Conservation (phyloP, 1,139 yeast genomes). For the Lodderomyces margitis region DNA sequence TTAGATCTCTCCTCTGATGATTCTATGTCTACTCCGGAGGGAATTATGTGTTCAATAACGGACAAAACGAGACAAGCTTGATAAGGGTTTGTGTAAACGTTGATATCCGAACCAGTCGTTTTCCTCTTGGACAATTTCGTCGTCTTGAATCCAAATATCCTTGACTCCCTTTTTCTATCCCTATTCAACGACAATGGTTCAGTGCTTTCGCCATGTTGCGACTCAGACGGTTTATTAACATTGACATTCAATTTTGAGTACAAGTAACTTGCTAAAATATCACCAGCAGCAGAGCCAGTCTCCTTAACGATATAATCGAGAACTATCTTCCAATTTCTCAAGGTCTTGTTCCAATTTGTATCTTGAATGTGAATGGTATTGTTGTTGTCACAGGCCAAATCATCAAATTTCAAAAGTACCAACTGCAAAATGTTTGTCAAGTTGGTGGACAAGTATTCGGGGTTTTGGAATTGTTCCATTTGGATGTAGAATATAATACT, state of each 20-base stretch:
- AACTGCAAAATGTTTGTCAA: conserved; percentile 29
- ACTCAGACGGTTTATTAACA: neutral
- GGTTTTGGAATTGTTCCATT: conserved; percentile 42
- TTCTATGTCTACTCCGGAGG: conserved; percentile 38
- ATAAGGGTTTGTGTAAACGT: conserved; percentile 31
- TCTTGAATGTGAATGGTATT: conserved; percentile 30
- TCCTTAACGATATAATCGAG: conserved; percentile 37
- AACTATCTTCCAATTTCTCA: conserved; percentile 31
- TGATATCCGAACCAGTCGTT: conserved; percentile 12
- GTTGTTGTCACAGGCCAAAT: conserved; percentile 16
- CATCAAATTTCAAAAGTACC: conserved; percentile 33
- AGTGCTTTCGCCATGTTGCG: conserved; percentile 3
- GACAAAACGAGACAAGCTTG: conserved; percentile 33
- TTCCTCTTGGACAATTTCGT: conserved; percentile 24
- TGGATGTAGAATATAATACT: conserved; percentile 38
- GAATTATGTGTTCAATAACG: conserved; percentile 33
- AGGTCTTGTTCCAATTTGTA: conserved; percentile 32
- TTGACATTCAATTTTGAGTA: conserved; percentile 25
- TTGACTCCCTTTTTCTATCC: conserved; percentile 25
- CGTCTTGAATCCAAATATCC: conserved; percentile 28
- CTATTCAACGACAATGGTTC: conserved; percentile 6
- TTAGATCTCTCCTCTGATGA: conserved; percentile 16
- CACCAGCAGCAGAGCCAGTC: conserved; percentile 41
- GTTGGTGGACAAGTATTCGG: conserved; percentile 34
- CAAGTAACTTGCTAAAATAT: conserved; percentile 33